phyloP scores from a whole-genome alignment of 169 alveolate genomes.

The Plasmodium ovale region DNA sequence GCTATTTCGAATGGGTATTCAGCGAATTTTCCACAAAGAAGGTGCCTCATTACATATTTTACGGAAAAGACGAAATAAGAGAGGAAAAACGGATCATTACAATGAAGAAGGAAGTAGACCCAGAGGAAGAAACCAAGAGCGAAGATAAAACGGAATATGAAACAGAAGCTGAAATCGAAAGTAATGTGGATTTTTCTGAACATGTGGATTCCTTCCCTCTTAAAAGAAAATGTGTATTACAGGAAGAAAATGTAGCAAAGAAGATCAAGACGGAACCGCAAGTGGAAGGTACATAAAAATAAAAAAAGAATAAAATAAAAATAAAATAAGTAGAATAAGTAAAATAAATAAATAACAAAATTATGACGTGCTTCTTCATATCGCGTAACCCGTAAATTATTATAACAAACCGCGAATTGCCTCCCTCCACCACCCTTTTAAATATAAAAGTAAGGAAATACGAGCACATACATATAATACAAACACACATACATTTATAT shows the following conservation, averaged over 20 bases:
- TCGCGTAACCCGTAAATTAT: constrained; percentile 13
- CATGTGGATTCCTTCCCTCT: constrained; percentile 4
- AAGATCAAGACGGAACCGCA: constrained; percentile 28
- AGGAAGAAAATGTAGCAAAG: constrained; percentile 6
- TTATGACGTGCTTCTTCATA: background rate
- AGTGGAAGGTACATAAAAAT: constrained; percentile 34
- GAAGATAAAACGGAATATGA: background rate
- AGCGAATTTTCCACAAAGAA: constrained; percentile 19
- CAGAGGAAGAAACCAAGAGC: background rate
- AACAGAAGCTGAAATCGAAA: background rate
- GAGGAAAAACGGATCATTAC: background rate
- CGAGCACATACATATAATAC: background rate
- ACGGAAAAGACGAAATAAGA: constrained; percentile 16
- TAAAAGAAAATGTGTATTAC: constrained; percentile 22
- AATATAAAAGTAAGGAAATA: constrained; percentile 26
- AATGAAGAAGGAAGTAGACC: constrained; percentile 9
- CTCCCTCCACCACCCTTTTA: constrained; percentile 4
- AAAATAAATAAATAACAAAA: constrained; percentile 5
- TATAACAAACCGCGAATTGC: background rate
- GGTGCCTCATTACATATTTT: constrained; percentile 31
- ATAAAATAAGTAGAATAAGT: background rate
- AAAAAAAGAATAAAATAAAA: background rate
- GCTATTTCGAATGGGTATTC: constrained; percentile 48
- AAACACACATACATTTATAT: background rate
- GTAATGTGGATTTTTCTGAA: background rate